phyloP scores from a whole-genome alignment of 768 basidiomycete genomes.

The Tylopilus sp. region DNA sequence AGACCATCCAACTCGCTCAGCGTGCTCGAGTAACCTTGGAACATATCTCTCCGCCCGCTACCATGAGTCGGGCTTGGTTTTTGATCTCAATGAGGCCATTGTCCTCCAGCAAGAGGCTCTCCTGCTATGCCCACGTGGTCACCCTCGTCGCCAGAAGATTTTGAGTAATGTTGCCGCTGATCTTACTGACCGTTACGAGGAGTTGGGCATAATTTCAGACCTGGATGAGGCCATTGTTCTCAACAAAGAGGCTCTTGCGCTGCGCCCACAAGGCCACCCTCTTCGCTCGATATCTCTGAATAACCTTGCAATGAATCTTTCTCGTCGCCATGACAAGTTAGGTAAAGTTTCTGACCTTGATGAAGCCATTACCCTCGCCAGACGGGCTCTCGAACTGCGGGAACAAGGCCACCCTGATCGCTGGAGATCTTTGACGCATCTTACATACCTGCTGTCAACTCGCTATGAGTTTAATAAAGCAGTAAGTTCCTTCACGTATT shows the following conservation, averaged over 20 bases:
- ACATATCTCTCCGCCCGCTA: too few species aligned
- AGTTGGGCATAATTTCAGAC: not conserved
- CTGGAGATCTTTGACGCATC: not conserved
- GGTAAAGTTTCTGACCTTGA: not conserved
- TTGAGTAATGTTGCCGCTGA: not conserved
- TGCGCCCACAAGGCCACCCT: not conserved
- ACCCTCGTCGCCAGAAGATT: not conserved
- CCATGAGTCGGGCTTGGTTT: too few species aligned
- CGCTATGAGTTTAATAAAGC: not conserved
- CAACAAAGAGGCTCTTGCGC: not conserved
- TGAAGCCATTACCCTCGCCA: not conserved
- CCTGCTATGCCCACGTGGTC: too few species aligned
- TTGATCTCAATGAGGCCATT: too few species aligned
- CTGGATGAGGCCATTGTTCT: not conserved
- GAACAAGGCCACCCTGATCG: not conserved
- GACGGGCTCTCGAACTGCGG: not conserved
- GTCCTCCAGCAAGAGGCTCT: too few species aligned
- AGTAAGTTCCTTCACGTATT: not conserved
- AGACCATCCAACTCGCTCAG: too few species aligned
- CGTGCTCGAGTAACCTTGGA: too few species aligned
- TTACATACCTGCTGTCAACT: not conserved
- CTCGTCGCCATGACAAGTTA: too few species aligned
- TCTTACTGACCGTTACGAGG: not conserved
- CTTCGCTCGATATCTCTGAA: too few species aligned
- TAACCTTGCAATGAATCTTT: too few species aligned